Percentiles rank a stretch among this genome's conserved stretches.
Evolutionary conservation across 2,329 filamentous ascomycete species (phyloP).

Genomic region (Fusarium irregulare): DNA sequence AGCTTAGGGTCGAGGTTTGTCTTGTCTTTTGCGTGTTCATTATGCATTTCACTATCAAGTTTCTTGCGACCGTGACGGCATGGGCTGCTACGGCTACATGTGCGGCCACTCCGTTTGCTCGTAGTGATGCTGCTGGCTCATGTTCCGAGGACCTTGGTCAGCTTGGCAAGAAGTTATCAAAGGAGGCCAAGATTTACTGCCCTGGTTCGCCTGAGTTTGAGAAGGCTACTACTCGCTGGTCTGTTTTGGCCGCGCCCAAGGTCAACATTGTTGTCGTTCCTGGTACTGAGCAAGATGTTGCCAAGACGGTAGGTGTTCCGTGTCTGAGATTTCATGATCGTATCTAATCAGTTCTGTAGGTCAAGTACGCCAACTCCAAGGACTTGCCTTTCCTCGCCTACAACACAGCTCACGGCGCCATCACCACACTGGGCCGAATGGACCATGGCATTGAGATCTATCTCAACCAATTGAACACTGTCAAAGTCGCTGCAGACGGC

Average conservation of each 20-base stretch:
- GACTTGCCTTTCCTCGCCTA: conserved; percentile 63
- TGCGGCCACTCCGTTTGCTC: conserved; percentile 21
- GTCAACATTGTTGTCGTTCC: conserved; percentile 61
- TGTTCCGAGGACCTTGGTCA: conserved; percentile 31
- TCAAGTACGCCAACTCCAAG: conserved; percentile 58
- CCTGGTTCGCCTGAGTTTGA: conserved; percentile 56
- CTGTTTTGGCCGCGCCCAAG: conserved; percentile 55
- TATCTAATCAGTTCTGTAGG: conserved; percentile 9
- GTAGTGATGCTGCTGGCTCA: conserved; percentile 31
- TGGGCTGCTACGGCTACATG: conserved; percentile 44
- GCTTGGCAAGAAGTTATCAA: conserved; percentile 52
- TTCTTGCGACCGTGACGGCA: conserved; percentile 43
- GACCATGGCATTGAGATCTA: conserved; percentile 63
- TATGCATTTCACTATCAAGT: conserved; percentile 40
- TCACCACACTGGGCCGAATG: conserved; percentile 62
- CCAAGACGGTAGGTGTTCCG: conserved; percentile 54
- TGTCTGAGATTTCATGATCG: accelerated
- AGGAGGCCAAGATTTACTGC: conserved; percentile 54
- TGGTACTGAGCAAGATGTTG: conserved; percentile 60
- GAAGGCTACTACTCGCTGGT: conserved; percentile 58
- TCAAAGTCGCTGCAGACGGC: conserved; percentile 56
- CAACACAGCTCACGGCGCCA: conserved; percentile 64
- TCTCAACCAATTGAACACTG: conserved; percentile 56
- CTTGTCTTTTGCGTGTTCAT: not conserved
- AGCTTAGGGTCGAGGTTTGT: not conserved